Percentiles rank a stretch among this genome's conserved stretches.
Evolutionary conservation across 768 basidiomycete species (phyloP).

Genomic region (Cystobasidium tubakii): DNA sequence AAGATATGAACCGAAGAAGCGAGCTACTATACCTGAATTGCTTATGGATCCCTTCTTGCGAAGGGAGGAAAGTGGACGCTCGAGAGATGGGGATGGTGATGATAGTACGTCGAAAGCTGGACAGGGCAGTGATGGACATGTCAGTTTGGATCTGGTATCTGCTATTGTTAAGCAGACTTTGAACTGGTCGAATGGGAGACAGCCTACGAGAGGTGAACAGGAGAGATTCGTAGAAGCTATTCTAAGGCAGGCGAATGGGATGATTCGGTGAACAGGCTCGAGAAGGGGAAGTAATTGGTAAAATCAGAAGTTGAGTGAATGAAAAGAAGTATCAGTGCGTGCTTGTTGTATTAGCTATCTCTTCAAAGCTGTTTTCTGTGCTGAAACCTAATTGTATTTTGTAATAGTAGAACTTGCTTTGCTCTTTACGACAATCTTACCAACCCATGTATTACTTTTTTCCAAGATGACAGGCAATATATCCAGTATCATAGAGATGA

Average conservation of each 20-base stretch:
- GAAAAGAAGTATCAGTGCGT: background rate
- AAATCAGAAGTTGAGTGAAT: background rate
- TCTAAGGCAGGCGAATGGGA: slow-evolving; percentile 20
- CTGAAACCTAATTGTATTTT: background rate
- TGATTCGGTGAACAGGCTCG: background rate
- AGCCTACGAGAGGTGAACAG: slow-evolving; percentile 31
- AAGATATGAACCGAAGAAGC: slow-evolving; percentile 68
- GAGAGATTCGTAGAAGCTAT: slow-evolving; percentile 38
- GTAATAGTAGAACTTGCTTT: background rate
- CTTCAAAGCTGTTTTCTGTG: background rate
- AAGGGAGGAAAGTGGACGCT: slow-evolving; percentile 2
- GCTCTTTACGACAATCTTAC: background rate
- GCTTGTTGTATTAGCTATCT: background rate
- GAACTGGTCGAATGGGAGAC: slow-evolving; percentile 32
- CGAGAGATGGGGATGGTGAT: slow-evolving; percentile 11
- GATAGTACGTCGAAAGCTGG: background rate
- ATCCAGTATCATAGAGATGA: slow-evolving; percentile 9
- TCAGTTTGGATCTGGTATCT: slow-evolving; percentile 19
- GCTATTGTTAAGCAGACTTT: slow-evolving; percentile 32
- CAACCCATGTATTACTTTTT: background rate
- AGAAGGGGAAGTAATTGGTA: background rate
- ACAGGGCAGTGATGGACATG: background rate
- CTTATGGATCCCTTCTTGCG: slow-evolving; percentile 57
- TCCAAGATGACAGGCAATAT: background rate
- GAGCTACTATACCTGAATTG: slow-evolving; percentile 81